phyloP scores from a whole-genome alignment of 2,329 filamentous ascomycete genomes.

The Colletotrichum noveboracense region DNA sequence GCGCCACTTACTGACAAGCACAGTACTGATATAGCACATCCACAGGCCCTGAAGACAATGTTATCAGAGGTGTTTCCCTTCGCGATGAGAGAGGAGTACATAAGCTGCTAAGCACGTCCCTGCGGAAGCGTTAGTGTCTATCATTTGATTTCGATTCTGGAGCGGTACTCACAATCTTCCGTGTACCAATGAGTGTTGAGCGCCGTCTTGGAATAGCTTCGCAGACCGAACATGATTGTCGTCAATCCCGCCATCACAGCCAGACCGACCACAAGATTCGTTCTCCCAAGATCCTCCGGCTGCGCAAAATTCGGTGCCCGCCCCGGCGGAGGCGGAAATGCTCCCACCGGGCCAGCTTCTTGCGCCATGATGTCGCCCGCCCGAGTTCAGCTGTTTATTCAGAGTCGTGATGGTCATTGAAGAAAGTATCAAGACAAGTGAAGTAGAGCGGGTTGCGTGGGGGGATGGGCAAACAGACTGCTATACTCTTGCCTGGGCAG shows the following conservation, averaged over 20 bases:
- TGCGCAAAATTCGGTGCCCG: constrained; percentile 20
- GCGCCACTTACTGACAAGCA: not conserved
- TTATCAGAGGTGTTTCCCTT: not conserved
- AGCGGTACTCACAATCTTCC: not conserved
- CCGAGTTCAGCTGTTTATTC: not conserved
- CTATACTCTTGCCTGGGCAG: not conserved
- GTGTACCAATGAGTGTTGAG: not conserved
- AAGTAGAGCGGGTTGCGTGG: not conserved
- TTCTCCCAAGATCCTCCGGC: constrained; percentile 3
- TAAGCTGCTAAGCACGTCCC: not conserved
- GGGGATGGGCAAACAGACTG: not conserved
- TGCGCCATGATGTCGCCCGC: not conserved
- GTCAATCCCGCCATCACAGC: not conserved
- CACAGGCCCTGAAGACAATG: not conserved
- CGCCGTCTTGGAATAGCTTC: not conserved
- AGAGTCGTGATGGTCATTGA: not conserved
- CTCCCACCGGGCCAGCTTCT: not conserved
- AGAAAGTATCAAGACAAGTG: rapidly evolving
- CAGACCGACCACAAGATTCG: not conserved
- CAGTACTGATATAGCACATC: not conserved
- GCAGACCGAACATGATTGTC: not conserved
- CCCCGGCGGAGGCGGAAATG: constrained; percentile 22
- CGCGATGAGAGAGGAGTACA: not conserved
- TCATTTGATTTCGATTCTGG: rapidly evolving
- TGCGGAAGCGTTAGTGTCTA: not conserved